These are phyloP conservation scores for Termitomyces sp. DNA, from an alignment of 768 basidiomycete genomes.

Conservation along the genomic window DNA sequence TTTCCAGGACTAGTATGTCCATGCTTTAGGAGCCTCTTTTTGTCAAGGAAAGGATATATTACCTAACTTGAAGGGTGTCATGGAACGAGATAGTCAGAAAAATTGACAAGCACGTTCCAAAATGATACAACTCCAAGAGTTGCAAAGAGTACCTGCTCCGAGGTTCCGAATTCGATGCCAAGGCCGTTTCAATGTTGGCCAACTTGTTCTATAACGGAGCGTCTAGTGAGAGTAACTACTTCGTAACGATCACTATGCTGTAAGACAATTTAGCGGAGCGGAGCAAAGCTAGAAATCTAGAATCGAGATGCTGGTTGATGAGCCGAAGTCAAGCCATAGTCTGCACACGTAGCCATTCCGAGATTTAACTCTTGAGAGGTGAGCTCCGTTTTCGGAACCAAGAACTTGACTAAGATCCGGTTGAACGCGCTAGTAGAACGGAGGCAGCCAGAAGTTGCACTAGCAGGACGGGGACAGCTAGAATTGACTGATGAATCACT, in stretches of 20 bases:
- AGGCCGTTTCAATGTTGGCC: too few relatives aligned
- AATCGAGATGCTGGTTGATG: neutral
- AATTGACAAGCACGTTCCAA: neutral
- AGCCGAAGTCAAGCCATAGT: neutral
- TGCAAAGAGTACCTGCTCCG: neutral
- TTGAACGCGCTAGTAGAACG: neutral
- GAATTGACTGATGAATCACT: neutral
- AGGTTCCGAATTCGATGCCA: neutral
- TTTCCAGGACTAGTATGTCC: neutral
- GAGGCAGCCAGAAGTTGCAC: neutral
- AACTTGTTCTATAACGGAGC: neutral
- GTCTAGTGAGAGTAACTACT: neutral
- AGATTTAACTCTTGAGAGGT: neutral
- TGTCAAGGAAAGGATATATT: too few relatives aligned
- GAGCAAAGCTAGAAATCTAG: neutral
- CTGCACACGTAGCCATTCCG: neutral
- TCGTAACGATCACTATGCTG: neutral
- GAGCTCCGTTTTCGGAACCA: neutral
- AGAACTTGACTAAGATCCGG: neutral
- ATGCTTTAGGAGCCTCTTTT: neutral
- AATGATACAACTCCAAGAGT: neutral
- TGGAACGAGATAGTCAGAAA: neutral
- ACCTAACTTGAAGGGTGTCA: neutral
- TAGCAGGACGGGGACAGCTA: neutral
- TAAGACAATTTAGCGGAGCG: neutral